phyloP scores from a whole-genome alignment of 345 rosid genomes.

The Eucalyptus melliodora region DNA sequence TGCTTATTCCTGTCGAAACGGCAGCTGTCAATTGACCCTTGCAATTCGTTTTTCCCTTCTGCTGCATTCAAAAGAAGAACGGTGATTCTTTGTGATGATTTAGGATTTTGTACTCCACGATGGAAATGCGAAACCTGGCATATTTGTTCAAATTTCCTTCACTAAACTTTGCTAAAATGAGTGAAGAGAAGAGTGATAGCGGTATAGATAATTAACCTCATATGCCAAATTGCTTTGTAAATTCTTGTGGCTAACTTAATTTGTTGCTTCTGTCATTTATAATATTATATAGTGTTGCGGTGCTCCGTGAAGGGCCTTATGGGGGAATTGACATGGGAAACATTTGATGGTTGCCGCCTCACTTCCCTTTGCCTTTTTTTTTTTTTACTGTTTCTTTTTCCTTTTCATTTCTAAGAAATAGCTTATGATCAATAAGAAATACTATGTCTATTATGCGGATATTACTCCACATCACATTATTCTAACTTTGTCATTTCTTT shows the following conservation, averaged over 20 bases:
- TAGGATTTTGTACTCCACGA: neutral
- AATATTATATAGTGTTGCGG: neutral
- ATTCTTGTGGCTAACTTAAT: neutral
- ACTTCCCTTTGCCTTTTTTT: neutral
- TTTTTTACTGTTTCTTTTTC: too few species aligned
- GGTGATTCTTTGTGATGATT: neutral
- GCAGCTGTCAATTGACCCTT: neutral
- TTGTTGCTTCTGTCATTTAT: neutral
- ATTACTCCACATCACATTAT: too few species aligned
- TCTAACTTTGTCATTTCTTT: too few species aligned
- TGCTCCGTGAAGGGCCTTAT: neutral
- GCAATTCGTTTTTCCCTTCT: neutral
- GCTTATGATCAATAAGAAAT: too few species aligned
- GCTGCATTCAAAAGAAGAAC: neutral
- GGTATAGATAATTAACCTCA: neutral
- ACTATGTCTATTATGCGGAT: too few species aligned
- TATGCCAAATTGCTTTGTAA: neutral
- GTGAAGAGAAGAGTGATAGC: neutral
- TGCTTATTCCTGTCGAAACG: rapidly evolving
- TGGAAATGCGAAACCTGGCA: neutral
- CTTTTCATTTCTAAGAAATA: too few species aligned
- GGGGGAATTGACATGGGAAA: neutral
- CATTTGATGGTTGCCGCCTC: neutral
- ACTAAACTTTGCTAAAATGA: neutral
- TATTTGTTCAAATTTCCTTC: neutral